Conservation (phyloP, 2,329 filamentous ascomycete genomes). For the Talaromyces pinophilus region DNA sequence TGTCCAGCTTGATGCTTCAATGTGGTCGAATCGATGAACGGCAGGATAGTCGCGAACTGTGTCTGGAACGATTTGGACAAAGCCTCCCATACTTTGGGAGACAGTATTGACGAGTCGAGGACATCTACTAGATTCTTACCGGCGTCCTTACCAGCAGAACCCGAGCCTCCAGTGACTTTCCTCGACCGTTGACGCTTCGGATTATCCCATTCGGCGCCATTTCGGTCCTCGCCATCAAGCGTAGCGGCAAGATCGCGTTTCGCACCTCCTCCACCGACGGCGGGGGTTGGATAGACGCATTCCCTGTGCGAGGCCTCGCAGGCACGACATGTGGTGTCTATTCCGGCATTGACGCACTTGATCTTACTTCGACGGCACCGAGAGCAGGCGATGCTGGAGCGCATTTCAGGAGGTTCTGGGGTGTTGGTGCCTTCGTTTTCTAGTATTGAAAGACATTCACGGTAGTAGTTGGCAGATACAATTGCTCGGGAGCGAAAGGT, state of each 20-base stretch:
- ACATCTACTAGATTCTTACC: conserved; percentile 45
- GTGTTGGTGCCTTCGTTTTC: conserved; percentile 18
- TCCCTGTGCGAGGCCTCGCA: conserved; percentile 72
- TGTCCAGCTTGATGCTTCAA: conserved; percentile 54
- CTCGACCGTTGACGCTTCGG: conserved; percentile 45
- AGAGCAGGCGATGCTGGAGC: conserved; percentile 77
- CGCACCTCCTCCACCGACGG: conserved; percentile 38
- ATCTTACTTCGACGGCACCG: conserved; percentile 79
- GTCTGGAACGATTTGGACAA: conserved; percentile 61
- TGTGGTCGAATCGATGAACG: conserved; percentile 58
- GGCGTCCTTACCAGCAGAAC: conserved; percentile 33
- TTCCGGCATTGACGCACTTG: conserved; percentile 79
- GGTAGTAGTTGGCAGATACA: neutral
- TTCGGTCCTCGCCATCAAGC: conserved; percentile 41
- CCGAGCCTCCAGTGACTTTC: conserved; percentile 34
- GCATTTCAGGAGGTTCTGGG: conserved; percentile 55
- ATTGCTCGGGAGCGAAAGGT: neutral
- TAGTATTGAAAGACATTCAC: conserved; percentile 23
- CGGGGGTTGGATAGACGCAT: conserved; percentile 66
- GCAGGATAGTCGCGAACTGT: conserved; percentile 59
- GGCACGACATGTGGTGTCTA: conserved; percentile 69
- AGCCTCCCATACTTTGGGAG: conserved; percentile 57
- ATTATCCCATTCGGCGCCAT: conserved; percentile 45
- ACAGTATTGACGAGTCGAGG: conserved; percentile 54
- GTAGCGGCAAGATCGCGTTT: conserved; percentile 43